Percentiles rank a stretch among this genome's conserved stretches.
Conservation (phyloP, 495 filamentous ascomycete species). For the Talaromyces proteolyticus region DNA sequence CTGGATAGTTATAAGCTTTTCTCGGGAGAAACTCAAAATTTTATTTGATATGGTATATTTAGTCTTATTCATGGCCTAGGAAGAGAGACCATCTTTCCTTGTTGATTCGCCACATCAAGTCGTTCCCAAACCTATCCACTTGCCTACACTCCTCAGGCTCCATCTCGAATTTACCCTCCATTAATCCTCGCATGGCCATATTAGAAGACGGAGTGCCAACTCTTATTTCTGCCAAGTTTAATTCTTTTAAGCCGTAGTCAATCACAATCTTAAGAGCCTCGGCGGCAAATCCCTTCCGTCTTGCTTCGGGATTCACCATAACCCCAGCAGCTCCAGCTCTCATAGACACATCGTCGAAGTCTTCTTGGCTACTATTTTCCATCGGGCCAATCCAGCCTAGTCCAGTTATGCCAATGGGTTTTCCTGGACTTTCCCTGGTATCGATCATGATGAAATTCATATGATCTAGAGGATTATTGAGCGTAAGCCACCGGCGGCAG, state of each 20-base stretch:
- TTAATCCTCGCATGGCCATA: not conserved
- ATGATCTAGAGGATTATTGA: not conserved
- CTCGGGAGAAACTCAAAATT: no score
- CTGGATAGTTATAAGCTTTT: no score
- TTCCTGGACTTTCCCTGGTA: not conserved
- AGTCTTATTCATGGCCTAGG: no score
- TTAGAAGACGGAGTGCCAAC: not conserved
- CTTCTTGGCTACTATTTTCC: not conserved
- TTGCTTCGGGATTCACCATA: not conserved
- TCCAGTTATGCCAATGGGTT: not conserved
- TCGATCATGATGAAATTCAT: not conserved
- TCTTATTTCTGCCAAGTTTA: not conserved
- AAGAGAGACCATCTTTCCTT: not conserved
- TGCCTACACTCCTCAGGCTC: not conserved
- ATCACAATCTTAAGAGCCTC: not conserved
- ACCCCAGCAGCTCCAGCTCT: not conserved
- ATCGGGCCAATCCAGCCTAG: constrained; percentile 3
- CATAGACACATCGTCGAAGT: not conserved
- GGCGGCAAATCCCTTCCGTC: not conserved
- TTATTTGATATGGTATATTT: no score
- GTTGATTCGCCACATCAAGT: not conserved
- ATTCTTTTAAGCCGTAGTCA: not conserved
- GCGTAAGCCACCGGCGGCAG: constrained; percentile 1
- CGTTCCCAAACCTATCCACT: not conserved
- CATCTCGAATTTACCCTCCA: not conserved